phyloP scores from a whole-genome alignment of 1,284 basidiomycete species.

The Leucoagaricus sp. region DNA sequence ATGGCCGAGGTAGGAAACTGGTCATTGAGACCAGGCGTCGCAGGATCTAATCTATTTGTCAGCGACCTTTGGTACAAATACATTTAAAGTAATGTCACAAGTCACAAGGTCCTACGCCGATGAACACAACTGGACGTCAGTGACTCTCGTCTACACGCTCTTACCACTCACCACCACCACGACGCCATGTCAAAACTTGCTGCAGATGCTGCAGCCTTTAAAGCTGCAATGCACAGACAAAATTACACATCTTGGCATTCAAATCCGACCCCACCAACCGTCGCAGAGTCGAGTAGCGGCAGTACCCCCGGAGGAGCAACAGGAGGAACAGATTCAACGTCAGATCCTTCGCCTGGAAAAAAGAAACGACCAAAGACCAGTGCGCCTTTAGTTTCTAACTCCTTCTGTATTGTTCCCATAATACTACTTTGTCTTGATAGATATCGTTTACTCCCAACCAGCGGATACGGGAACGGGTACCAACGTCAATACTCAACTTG shows the following conservation, averaged over 20 bases:
- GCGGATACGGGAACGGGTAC: conserved; percentile 79
- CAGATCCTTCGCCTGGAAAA: conserved; percentile 34
- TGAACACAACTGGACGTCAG: too few relatives aligned
- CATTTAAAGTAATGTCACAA: conserved; percentile 3
- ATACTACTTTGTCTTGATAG: conserved; percentile 33
- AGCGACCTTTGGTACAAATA: neutral
- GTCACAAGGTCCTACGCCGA: neutral
- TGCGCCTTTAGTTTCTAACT: conserved; percentile 19
- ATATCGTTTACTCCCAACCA: conserved; percentile 83
- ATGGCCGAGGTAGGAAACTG: too few relatives aligned
- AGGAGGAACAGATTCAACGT: neutral
- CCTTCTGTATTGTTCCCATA: neutral
- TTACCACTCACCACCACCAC: too few relatives aligned
- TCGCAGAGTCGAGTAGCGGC: conserved; percentile 26
- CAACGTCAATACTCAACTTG: conserved; percentile 85
- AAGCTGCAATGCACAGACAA: conserved; percentile 58
- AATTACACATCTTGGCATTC: conserved; percentile 76
- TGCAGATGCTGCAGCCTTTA: conserved; percentile 69
- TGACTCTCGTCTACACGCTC: too few relatives aligned
- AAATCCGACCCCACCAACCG: conserved; percentile 37
- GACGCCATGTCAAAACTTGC: conserved; percentile 64
- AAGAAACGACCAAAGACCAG: conserved; percentile 73
- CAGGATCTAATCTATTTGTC: neutral
- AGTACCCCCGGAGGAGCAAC: conserved; percentile 31
- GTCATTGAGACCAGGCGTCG: too few relatives aligned